Evolutionary conservation across 2,329 filamentous ascomycete species (phyloP).

Genomic region (Phialocephala subalpina): DNA sequence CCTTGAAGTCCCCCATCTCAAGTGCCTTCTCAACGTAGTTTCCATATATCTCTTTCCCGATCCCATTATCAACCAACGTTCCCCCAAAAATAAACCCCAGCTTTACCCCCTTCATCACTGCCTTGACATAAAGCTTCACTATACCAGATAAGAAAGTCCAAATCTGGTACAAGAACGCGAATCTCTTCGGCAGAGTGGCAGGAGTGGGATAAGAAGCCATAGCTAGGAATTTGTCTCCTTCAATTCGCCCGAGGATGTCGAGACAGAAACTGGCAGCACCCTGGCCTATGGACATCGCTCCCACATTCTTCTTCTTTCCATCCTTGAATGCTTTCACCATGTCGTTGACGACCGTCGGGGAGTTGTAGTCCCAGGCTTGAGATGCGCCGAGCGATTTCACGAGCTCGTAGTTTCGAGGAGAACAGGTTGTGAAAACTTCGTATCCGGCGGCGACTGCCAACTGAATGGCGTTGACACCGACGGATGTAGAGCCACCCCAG

Average conservation of each 20-base stretch:
- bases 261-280: constrained; percentile 9
- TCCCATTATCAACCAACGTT: constrained; percentile 23
- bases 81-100: constrained; percentile 17
- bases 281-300: constrained; percentile 36
- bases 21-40: constrained; percentile 49
- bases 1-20: constrained; percentile 42
- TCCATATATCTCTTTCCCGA: constrained; percentile 44
- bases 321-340: constrained; percentile 20
- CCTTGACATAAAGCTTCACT: background rate
- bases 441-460: constrained; percentile 51
- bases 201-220: background rate
- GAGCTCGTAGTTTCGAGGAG: constrained; percentile 45
- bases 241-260: background rate
- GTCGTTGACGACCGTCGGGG: constrained; percentile 24
- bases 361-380: constrained; percentile 49
- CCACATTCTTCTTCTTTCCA: constrained; percentile 39
- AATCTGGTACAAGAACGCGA: background rate
- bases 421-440: constrained; percentile 48
- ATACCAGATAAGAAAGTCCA: background rate
- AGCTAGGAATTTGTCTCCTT: constrained; percentile 15
- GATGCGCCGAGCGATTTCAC: constrained; percentile 50
- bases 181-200: background rate
- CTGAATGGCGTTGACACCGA: constrained; percentile 49
- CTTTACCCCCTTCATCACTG: constrained; percentile 12
- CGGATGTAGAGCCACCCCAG: constrained; percentile 35